Conservation (phyloP, 129 eudicot species). For the Lonicera japonica region DNA sequence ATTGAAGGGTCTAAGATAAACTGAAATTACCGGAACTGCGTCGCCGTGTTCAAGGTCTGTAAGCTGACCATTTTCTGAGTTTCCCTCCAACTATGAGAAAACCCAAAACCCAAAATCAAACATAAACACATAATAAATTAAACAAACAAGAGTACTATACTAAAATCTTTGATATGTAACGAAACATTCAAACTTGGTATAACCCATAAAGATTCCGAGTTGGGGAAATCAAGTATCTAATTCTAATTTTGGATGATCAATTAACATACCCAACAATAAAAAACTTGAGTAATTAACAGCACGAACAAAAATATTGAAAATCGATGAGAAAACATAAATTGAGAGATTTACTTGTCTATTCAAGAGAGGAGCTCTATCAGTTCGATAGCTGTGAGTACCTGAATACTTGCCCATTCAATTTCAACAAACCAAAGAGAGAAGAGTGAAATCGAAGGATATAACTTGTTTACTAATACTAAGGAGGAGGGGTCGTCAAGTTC, state of each 20-base stretch:
- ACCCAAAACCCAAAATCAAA: conserved; percentile 8
- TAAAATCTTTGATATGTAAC: background rate
- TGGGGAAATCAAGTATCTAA: background rate
- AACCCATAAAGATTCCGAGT: background rate
- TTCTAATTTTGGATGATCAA: background rate
- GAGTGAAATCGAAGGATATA: no score
- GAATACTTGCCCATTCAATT: no score
- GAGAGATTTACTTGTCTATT: conserved; percentile 33
- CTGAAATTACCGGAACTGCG: conserved; percentile 53
- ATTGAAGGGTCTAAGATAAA: conserved; percentile 1
- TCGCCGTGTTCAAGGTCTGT: conserved; percentile 80
- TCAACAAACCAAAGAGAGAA: no score
- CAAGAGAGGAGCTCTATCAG: conserved; percentile 56
- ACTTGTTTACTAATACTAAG: no score
- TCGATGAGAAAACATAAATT: background rate
- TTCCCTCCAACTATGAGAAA: conserved; percentile 28
- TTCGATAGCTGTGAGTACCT: conserved; percentile 23
- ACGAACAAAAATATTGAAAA: background rate
- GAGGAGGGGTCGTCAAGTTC: background rate
- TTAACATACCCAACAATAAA: conserved; percentile 4
- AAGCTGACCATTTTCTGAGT: conserved; percentile 41
- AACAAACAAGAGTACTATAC: background rate
- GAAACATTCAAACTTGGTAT: no score
- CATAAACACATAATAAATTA: background rate
- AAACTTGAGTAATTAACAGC: background rate